Evolutionary conservation across 495 filamentous ascomycete genomes (phyloP), one percentile per base, ranked within the genome.

Genomic region (Lichina pygmaea): DNA sequence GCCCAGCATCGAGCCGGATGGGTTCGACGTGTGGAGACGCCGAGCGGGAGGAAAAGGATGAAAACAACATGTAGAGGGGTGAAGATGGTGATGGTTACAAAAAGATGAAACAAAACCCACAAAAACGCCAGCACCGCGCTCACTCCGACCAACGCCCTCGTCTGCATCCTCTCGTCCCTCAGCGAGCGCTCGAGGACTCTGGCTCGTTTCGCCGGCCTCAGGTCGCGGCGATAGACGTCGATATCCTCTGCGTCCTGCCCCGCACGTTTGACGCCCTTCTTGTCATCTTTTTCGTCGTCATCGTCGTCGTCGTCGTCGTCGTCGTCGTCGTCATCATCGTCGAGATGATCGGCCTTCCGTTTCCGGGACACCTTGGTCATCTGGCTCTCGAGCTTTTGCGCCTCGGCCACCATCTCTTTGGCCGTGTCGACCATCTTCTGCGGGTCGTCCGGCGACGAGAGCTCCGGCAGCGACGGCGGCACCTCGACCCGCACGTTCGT

Each of bases 381-480:
- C 31, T 60, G 56, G 24, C 24, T 16, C 55, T 58, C 47, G 41
- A 71, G 57, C 49, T 75, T 72, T 42, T 66, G 66, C 39, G 81
- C 84, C 45, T 80, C 79, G 44, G 78, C 71, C 6, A 95, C 89
- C 83, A 94, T 93, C 51, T 74, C 73, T 57, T 78, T 83, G 7
- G 89, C 89, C 57, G 80, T 70, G 42, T 72, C 76, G 41, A 95
- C 75, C 77, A 94, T 80, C 33, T 75, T 67, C 46, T 79, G 65
- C 0, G 85, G 73, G 44, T 79, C 75, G 38, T 80, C 79, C 3
- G 78, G 70, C 8, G 77, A 66, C 0, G 81, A 79, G 8, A 81
- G 60, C 37, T 84, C 74, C 12, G 77, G 73, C 9, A 67, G 62
- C 10, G 64, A 66, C 10, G 76, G 65, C 9, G 81, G 78, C 60